Conservation (phyloP, 1,284 basidiomycete genomes). For the Fomitopsis pinicola region DNA sequence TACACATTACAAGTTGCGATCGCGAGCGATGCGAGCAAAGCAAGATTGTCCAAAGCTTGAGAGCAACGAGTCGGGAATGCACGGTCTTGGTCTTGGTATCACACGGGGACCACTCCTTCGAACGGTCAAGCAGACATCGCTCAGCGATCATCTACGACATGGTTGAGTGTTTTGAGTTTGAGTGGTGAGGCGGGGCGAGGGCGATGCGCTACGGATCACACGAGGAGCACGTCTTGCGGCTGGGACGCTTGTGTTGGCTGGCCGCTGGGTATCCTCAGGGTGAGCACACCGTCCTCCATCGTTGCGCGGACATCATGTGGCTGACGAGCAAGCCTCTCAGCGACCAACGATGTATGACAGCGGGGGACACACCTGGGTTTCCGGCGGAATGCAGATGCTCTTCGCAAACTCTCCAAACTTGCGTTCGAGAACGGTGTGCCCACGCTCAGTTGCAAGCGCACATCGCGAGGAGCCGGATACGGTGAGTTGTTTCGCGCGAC, state of each 20-base stretch:
- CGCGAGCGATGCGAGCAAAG: not conserved
- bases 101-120: not conserved
- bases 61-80: not conserved
- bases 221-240: slow-evolving; percentile 20
- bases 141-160: not conserved
- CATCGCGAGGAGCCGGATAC: slow-evolving; percentile 41
- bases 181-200: not conserved
- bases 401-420: slow-evolving; percentile 49
- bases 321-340: slow-evolving; percentile 13
- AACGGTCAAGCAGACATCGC: not conserved
- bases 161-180: not conserved
- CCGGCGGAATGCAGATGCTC: slow-evolving; percentile 50
- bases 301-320: slow-evolving; percentile 19
- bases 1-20: not conserved
- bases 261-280: slow-evolving; percentile 22
- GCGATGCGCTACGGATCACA: slow-evolving; percentile 7
- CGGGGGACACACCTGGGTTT: slow-evolving; percentile 44
- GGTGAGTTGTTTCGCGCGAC: slow-evolving; percentile 50
- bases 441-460: slow-evolving; percentile 28
- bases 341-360: not conserved
- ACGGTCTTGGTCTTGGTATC: not conserved
- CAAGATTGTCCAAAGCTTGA: not conserved
- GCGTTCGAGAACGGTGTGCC: slow-evolving; percentile 40
- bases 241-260: slow-evolving; percentile 15
- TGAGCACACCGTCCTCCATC: slow-evolving; percentile 29